phyloP scores from a whole-genome alignment of 1,139 yeast species.

The Hemisphaericaspora lyxosophila region DNA sequence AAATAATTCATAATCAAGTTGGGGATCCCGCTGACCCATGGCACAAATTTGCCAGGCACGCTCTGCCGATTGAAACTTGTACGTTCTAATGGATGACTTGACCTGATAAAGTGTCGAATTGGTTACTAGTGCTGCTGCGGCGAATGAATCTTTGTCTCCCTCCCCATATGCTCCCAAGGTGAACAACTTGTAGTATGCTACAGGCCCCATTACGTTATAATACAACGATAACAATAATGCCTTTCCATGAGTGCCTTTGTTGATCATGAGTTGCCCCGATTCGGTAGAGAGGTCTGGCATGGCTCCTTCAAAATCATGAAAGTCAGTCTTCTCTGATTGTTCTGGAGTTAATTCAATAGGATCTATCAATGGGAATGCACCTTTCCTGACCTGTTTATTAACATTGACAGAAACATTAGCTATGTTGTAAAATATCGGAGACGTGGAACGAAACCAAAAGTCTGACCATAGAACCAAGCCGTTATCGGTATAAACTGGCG shows the following conservation, averaged over 20 bases:
- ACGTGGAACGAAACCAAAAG: slow-evolving; percentile 71
- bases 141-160: slow-evolving; percentile 66
- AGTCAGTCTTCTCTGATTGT: slow-evolving; percentile 18
- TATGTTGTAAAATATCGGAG: slow-evolving; percentile 65
- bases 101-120: slow-evolving; percentile 52
- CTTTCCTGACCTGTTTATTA: slow-evolving; percentile 20
- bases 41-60: slow-evolving; percentile 31
- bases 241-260: slow-evolving; percentile 51
- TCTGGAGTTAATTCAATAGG: neutral
- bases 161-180: slow-evolving; percentile 62
- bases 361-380: slow-evolving; percentile 19
- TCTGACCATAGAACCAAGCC: slow-evolving; percentile 81
- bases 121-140: slow-evolving; percentile 53
- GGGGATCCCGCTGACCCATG: slow-evolving; percentile 38
- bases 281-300: slow-evolving; percentile 60
- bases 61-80: slow-evolving; percentile 24
- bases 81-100: slow-evolving; percentile 28
- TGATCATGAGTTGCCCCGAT: slow-evolving; percentile 56
- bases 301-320: slow-evolving; percentile 55
- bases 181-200: slow-evolving; percentile 50
- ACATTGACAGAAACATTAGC: slow-evolving; percentile 45
- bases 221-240: slow-evolving; percentile 52
- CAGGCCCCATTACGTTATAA: slow-evolving; percentile 59
- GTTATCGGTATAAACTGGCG: slow-evolving; percentile 49
- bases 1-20: slow-evolving; percentile 23